Conservation (phyloP, 768 basidiomycete species). For the Suillus sp. region DNA sequence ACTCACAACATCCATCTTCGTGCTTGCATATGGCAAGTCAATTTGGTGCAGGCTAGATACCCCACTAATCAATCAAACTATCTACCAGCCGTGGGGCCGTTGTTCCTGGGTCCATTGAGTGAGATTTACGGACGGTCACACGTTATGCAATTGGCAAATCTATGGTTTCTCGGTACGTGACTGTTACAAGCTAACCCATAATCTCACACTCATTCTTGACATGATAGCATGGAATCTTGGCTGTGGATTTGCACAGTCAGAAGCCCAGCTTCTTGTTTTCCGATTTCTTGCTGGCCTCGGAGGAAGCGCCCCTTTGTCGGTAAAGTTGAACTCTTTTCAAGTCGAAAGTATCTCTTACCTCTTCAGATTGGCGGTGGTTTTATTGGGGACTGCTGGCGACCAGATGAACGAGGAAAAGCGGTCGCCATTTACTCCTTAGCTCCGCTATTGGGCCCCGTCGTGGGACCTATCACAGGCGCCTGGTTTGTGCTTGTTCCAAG, state of each 20-base stretch:
- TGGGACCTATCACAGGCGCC: constrained; percentile 64
- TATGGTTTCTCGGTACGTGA: constrained; percentile 59
- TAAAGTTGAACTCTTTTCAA: constrained; percentile 20
- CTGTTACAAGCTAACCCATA: constrained; percentile 6
- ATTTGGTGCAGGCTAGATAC: neutral
- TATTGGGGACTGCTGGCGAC: constrained; percentile 59
- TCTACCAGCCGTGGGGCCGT: constrained; percentile 31
- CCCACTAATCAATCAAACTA: neutral
- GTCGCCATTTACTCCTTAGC: constrained; percentile 66
- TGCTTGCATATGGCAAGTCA: constrained; percentile 58
- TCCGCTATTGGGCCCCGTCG: constrained; percentile 63
- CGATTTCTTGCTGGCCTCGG: constrained; percentile 72
- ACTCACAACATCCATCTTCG: constrained; percentile 61
- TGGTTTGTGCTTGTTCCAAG: constrained; percentile 39
- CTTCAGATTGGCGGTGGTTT: constrained; percentile 65
- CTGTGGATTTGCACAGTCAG: constrained; percentile 64
- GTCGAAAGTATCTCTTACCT: neutral
- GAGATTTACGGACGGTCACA: constrained; percentile 71
- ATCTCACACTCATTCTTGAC: neutral
- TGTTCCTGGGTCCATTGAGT: constrained; percentile 59
- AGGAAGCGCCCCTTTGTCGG: constrained; percentile 67
- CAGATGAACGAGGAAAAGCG: constrained; percentile 66
- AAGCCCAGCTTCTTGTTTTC: constrained; percentile 62
- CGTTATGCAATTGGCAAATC: constrained; percentile 63
- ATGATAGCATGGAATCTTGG: constrained; percentile 59